Evolutionary conservation across 2,329 filamentous ascomycete species (phyloP).

Genomic region (Fusarium floridanum): DNA sequence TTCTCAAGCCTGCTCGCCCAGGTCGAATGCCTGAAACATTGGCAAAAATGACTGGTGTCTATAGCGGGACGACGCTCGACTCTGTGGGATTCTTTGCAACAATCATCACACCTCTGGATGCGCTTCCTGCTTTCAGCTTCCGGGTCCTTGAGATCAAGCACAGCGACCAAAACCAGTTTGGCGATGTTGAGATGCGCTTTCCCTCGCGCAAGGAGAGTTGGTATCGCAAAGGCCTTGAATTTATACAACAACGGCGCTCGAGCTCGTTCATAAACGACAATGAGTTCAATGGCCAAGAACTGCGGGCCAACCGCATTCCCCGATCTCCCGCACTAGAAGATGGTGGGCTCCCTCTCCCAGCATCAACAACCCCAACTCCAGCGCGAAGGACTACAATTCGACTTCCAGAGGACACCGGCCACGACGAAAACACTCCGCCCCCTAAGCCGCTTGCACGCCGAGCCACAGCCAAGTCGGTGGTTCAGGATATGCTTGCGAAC

Average conservation of each 20-base stretch:
- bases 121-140: conserved; percentile 62
- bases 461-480: conserved; percentile 54
- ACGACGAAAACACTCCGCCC: conserved; percentile 1
- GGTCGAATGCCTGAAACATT: conserved; percentile 66
- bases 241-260: conserved; percentile 21
- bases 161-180: conserved; percentile 43
- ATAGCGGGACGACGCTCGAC: conserved; percentile 66
- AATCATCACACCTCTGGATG: conserved; percentile 69
- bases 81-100: conserved; percentile 73
- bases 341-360: conserved; percentile 18
- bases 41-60: conserved; percentile 69
- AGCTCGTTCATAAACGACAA: neutral
- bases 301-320: conserved; percentile 11
- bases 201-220: conserved; percentile 16
- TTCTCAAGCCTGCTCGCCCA: conserved; percentile 69
- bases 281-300: neutral
- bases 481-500: conserved; percentile 59
- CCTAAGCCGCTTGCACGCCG: conserved; percentile 44
- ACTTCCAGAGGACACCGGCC: neutral
- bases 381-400: conserved; percentile 22
- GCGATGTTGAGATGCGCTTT: conserved; percentile 17
- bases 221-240: conserved; percentile 22
- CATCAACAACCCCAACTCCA: conserved; percentile 6
- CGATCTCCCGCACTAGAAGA: conserved; percentile 32
- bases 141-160: conserved; percentile 64